Base-by-base conservation (phyloP, 2,329 filamentous ascomycete species). In the Penicillium sp. region DNA sequence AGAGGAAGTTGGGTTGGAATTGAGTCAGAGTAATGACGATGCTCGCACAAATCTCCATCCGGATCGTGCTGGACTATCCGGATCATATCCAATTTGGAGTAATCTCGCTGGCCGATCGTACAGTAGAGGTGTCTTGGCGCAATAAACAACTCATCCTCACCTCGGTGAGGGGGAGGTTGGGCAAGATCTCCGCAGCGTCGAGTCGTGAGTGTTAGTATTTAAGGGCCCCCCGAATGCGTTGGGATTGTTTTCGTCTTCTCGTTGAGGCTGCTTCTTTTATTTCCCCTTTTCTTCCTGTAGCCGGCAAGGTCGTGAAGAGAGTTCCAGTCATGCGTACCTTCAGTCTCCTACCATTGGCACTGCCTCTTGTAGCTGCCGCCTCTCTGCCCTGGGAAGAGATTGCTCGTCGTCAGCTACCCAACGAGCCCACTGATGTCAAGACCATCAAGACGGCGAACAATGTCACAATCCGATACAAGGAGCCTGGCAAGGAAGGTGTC, bases 381-480 rank as follows among this genome's bases (percentile, higher is more conserved):
- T 51, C 48, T 12, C 44, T 54, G 33, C 46, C 56, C 27, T 43
- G 54, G 9, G 48, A 48, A 5, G 56, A 57, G n/a, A 49, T 57
- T 5, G 46, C 51, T 39, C 58, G 55, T 41, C 58, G 67, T 27
- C 66, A 71, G 48, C 48, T 72, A 11, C 70, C 69, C 12, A 53
- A 65, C 2, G 58, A 67, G 40, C 64, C 69, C 13, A 66, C 64
- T 2, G 66, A 64, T 8, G 64, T 72, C n/a, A 65, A 68, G 48
- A 62, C 62, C 3, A 64, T 72, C 40, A 63, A 58, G 40, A 69
- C 67, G 12, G 65, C 69, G 4, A 70, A 66, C 47, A 73, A 73
- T 47, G 66, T 78, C 51, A 74, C 73, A 25, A 78, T 82, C 47
- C 76, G 78, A 13, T 82, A 80, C 63, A 82, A 82, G 61, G 68